Percentiles rank a stretch among this genome's conserved stretches.
Conservation (phyloP, 495 filamentous ascomycete species). For the Neurospora sp. region DNA sequence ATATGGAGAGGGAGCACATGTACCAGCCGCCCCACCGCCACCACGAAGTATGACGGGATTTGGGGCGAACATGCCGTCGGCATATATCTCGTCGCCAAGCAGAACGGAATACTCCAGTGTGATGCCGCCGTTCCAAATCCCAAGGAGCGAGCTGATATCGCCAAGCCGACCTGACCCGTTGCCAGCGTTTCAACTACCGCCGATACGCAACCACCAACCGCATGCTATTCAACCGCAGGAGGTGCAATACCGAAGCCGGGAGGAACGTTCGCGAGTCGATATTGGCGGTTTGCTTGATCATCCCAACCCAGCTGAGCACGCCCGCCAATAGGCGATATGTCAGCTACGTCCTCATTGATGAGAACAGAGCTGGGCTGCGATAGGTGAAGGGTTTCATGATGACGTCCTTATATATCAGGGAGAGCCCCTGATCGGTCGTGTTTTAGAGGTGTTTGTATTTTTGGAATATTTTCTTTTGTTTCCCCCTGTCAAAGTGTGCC, state of each 20-base stretch:
- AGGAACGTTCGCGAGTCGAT: constrained; percentile 41
- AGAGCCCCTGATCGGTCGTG: not conserved
- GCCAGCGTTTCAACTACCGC: constrained; percentile 40
- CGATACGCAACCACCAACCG: constrained; percentile 37
- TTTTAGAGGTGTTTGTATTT: not conserved
- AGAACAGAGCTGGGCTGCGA: not conserved
- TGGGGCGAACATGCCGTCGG: constrained; percentile 21
- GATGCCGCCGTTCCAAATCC: constrained; percentile 32
- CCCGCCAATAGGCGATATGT: not conserved
- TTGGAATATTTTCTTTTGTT: not conserved
- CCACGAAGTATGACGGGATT: constrained; percentile 21
- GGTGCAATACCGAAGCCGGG: constrained; percentile 25
- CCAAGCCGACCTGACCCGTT: constrained; percentile 23
- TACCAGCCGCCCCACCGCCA: constrained; percentile 15
- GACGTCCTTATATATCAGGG: not conserved
- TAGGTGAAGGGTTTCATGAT: not conserved
- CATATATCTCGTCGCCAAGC: constrained; percentile 28
- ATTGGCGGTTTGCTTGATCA: constrained; percentile 46
- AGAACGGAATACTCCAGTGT: constrained; percentile 31
- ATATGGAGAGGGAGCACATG: constrained; percentile 25
- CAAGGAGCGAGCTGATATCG: constrained; percentile 34
- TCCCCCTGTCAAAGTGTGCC: not conserved
- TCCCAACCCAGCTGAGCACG: constrained; percentile 15
- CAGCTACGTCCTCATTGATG: not conserved
- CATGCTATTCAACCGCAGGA: constrained; percentile 15